Evolutionary conservation across 495 filamentous ascomycete species (phyloP).

Genomic region (Penicillium canescens): DNA sequence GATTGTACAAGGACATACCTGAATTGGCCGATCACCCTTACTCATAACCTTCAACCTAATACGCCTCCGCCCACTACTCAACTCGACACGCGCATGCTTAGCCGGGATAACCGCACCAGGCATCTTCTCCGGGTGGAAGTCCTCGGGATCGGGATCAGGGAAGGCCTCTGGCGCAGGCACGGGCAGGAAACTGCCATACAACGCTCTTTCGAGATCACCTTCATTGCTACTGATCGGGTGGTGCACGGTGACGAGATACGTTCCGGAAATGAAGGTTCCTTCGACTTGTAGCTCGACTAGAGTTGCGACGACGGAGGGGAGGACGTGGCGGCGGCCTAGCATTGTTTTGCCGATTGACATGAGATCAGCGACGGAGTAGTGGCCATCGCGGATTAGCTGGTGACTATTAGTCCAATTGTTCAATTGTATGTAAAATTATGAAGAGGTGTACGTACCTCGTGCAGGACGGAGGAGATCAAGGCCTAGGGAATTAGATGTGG

Average conservation of each 20-base stretch:
- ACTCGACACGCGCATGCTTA: constrained; percentile 59
- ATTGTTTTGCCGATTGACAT: constrained; percentile 90
- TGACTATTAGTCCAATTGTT: constrained; percentile 2
- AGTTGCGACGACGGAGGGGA: constrained; percentile 74
- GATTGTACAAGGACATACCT: constrained; percentile 48
- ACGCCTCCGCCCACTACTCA: constrained; percentile 76
- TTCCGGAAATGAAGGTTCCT: constrained; percentile 88
- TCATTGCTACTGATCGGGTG: constrained; percentile 85
- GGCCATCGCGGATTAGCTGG: constrained; percentile 92
- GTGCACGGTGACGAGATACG: constrained; percentile 94
- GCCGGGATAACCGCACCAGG: constrained; percentile 79
- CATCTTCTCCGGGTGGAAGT: constrained; percentile 63
- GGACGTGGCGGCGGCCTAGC: constrained; percentile 92
- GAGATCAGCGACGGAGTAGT: constrained; percentile 86
- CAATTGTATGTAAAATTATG: not conserved
- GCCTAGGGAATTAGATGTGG: constrained; percentile 51
- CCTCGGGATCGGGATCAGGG: constrained; percentile 58
- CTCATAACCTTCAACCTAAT: constrained; percentile 77
- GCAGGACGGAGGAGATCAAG: constrained; percentile 84
- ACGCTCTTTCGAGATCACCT: constrained; percentile 78
- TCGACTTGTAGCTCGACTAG: constrained; percentile 88
- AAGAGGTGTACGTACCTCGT: constrained; percentile 62
- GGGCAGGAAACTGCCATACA: constrained; percentile 93
- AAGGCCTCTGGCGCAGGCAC: constrained; percentile 69
- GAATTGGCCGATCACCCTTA: constrained; percentile 87